Base-by-base conservation (phyloP, 179 eudicot genomes). In the Beta macrorhiza region DNA sequence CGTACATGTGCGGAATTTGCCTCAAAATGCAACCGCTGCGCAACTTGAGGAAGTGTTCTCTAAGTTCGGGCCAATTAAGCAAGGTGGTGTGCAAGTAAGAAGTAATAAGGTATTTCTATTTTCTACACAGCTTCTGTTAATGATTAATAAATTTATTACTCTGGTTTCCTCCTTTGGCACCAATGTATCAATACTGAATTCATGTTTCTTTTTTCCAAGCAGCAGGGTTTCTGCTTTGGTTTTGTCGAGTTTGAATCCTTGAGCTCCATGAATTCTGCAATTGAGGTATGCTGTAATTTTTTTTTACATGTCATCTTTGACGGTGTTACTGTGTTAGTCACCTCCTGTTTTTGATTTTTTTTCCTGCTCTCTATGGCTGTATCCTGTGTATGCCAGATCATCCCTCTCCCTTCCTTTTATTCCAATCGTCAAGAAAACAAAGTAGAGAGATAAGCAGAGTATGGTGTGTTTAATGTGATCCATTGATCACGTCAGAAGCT, bases 71-170 rank as follows among this genome's bases (percentile, higher is more conserved):
- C 88, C 93, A 14, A 90, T 94, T 29, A 94, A 92, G 85, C 85
- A 75, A 78, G 92, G 82, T 70, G 98, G 97, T 25, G 82, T 94
- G 64, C 98, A 94, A 94, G 98, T 94, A 80, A 86, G 93, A 85
- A 92, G 91, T 83, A 90, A 87, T 44, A 91, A 87, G 92, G 98
- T 94, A 68, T 58, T 37, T 83, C 42, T 49, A 71, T 55, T 62
- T 37, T 83, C 42, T 49, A 71, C 61, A 62, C 5, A 71, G 29
- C 75, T 52, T 71, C 12, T 63, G 20, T 71, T 77, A 22, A 22
- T 61, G 1, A 19, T 32, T 29, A 78, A 16, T 80, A 12, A 53
- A 6, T 47, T 49, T 17, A 49, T 78, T 59, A 22, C 16, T 42
- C 12, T 59, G 11, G 47, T 73, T 74, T 49, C 22, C 55, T 69